Evolutionary conservation across 345 rosid species (phyloP).

Genomic region (Hibiscus trionum): DNA sequence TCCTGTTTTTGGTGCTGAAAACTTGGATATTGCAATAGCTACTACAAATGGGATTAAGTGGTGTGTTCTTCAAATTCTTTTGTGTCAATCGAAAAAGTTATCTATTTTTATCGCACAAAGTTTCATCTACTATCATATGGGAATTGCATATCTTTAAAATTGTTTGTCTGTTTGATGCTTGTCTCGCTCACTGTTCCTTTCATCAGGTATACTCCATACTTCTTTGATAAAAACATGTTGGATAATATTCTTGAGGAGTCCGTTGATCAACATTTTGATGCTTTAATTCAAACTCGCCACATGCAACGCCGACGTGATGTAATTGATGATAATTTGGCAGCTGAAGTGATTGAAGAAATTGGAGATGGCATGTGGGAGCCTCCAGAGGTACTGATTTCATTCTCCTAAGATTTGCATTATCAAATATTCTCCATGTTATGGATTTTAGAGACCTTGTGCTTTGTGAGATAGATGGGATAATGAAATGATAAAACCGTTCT

Average conservation of each 20-base stretch:
- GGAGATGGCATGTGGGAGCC: slow-evolving; percentile 84
- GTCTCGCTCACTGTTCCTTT: slow-evolving; percentile 7
- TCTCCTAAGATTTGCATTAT: background rate
- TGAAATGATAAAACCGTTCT: background rate
- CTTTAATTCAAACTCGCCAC: slow-evolving; percentile 82
- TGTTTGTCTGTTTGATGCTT: slow-evolving; percentile 11
- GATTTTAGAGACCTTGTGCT: background rate
- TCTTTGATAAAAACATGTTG: slow-evolving; percentile 83
- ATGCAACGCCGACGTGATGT: slow-evolving; percentile 76
- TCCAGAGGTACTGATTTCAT: slow-evolving; percentile 62
- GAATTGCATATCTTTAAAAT: background rate
- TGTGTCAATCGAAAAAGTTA: background rate
- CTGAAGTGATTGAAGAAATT: slow-evolving; percentile 83
- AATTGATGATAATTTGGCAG: slow-evolving; percentile 62
- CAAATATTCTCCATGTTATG: background rate
- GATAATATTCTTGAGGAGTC: slow-evolving; percentile 96
- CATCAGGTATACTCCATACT: slow-evolving; percentile 91
- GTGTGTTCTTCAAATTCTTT: slow-evolving; percentile 28
- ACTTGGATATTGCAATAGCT: slow-evolving; percentile 94
- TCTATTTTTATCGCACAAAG: background rate
- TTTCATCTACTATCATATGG: background rate
- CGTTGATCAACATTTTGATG: slow-evolving; percentile 84
- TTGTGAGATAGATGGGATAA: background rate
- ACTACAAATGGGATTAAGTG: slow-evolving; percentile 85
- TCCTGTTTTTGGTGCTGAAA: slow-evolving; percentile 88